Evolutionary conservation across 768 basidiomycete species (phyloP).

Genomic region (Pisolithus marmoratus): DNA sequence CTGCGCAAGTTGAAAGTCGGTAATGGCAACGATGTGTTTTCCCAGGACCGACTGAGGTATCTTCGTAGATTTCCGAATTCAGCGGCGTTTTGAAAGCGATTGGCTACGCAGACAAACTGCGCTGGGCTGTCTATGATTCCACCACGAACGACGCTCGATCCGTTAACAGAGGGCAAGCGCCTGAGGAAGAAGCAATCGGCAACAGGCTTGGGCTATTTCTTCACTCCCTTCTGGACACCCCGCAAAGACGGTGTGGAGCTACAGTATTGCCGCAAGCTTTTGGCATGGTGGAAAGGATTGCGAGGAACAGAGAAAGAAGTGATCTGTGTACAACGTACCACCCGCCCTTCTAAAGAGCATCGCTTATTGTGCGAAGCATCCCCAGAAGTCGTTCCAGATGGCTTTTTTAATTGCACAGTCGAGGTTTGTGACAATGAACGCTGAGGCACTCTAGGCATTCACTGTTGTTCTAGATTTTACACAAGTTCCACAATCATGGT

Average conservation of each 20-base stretch:
- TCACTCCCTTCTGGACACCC: slow-evolving; percentile 43
- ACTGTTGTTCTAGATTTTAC: slow-evolving; percentile 38
- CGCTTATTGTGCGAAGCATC: slow-evolving; percentile 45
- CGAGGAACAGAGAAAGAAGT: slow-evolving; percentile 15
- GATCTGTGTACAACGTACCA: slow-evolving; percentile 10
- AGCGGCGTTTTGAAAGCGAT: slow-evolving; percentile 29
- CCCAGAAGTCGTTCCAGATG: slow-evolving; percentile 37
- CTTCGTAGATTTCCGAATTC: slow-evolving; percentile 29
- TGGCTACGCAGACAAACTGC: slow-evolving; percentile 42
- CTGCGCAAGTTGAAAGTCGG: slow-evolving; percentile 46
- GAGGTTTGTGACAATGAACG: slow-evolving; percentile 38
- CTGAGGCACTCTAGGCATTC: neutral
- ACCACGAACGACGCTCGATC: slow-evolving; percentile 32
- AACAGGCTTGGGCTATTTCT: slow-evolving; percentile 34
- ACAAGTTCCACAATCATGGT: slow-evolving; percentile 34
- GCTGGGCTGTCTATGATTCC: slow-evolving; percentile 53
- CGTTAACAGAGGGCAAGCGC: slow-evolving; percentile 33
- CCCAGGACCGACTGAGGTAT: neutral
- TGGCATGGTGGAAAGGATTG: slow-evolving; percentile 47
- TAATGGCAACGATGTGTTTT: neutral
- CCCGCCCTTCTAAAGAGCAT: slow-evolving; percentile 30
- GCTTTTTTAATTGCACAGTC: slow-evolving; percentile 60
- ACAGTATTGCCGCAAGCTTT: slow-evolving; percentile 37
- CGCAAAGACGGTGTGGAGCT: slow-evolving; percentile 31
- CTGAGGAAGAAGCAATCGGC: slow-evolving; percentile 26